Evolutionary conservation across 1,284 basidiomycete species (phyloP).

Genomic region (Moniliophthora roreri): DNA sequence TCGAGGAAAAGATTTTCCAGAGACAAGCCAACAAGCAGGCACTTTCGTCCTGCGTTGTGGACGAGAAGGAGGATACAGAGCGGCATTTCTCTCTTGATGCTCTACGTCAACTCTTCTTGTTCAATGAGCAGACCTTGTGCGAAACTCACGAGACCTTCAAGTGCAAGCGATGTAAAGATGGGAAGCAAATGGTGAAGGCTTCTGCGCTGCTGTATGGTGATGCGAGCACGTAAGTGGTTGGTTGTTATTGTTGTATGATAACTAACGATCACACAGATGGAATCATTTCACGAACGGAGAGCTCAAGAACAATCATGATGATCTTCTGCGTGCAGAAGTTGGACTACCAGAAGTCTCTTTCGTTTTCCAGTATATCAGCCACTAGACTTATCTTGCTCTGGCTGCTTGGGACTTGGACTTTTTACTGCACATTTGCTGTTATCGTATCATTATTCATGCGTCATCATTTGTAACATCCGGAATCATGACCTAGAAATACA

Average conservation of each 20-base stretch:
- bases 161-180: slow-evolving; percentile 92
- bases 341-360: slow-evolving; percentile 85
- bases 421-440: neutral
- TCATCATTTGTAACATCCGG: slow-evolving; percentile 2
- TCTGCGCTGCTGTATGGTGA: slow-evolving; percentile 93
- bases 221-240: slow-evolving; percentile 84
- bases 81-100: slow-evolving; percentile 94
- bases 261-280: slow-evolving; percentile 62
- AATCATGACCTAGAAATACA: slow-evolving; percentile 16
- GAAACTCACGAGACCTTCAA: slow-evolving; percentile 99
- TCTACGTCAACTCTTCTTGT: slow-evolving; percentile 89
- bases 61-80: slow-evolving; percentile 95
- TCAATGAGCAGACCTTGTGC: slow-evolving; percentile 85
- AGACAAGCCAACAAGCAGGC: slow-evolving; percentile 96
- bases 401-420: neutral
- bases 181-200: slow-evolving; percentile 82
- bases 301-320: slow-evolving; percentile 92
- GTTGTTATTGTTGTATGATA: neutral
- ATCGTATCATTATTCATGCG: neutral
- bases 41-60: slow-evolving; percentile 95
- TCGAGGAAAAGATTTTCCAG: slow-evolving; percentile 99
- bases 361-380: slow-evolving; percentile 91
- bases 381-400: slow-evolving; percentile 34
- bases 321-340: slow-evolving; percentile 89
- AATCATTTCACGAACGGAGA: slow-evolving; percentile 94